A percentile compares a stretch with the other conserved stretches of the same genome.
Evolutionary conservation across 441 rosid genomes (phyloP).

Genomic region (Croton setiger): DNA sequence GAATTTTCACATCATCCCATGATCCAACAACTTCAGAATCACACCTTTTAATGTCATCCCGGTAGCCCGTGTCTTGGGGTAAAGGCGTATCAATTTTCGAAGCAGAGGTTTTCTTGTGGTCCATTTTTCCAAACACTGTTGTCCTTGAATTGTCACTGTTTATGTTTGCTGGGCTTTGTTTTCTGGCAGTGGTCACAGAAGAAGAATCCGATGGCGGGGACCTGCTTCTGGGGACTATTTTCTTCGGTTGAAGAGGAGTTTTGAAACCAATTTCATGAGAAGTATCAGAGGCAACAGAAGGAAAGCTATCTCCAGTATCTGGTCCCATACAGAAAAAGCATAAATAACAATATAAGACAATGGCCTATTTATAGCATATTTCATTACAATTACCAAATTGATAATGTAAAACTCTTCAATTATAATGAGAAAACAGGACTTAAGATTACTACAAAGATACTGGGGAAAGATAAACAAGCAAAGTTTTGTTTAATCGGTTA

Average conservation of each 20-base stretch:
- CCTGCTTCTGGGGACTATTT: conserved; percentile 45
- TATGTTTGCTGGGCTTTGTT: conserved; percentile 46
- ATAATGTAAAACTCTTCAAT: conserved; percentile 2
- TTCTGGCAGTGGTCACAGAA: conserved; percentile 46
- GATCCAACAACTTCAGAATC: conserved; percentile 26
- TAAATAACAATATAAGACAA: conserved; percentile 5
- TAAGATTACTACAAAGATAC: background rate
- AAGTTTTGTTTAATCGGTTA: no score
- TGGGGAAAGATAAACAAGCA: no score
- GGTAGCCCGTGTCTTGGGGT: conserved; percentile 35
- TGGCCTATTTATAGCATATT: background rate
- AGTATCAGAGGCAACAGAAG: conserved; percentile 38
- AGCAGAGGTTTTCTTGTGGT: conserved; percentile 37
- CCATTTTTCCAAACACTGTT: conserved; percentile 31
- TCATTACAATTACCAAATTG: background rate
- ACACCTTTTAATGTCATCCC: conserved; percentile 27
- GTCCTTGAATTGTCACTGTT: conserved; percentile 43
- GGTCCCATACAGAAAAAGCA: conserved; percentile 28
- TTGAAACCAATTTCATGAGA: conserved; percentile 41
- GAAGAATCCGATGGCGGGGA: conserved; percentile 59
- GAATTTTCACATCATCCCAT: conserved; percentile 27
- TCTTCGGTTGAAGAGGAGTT: conserved; percentile 46
- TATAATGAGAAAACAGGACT: background rate
- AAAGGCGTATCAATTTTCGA: conserved; percentile 40
- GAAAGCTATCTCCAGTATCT: conserved; percentile 49